These are phyloP conservation scores for Aspergillus sergii DNA, from an alignment of 2,329 filamentous ascomycete species.

Conservation along the genomic window DNA sequence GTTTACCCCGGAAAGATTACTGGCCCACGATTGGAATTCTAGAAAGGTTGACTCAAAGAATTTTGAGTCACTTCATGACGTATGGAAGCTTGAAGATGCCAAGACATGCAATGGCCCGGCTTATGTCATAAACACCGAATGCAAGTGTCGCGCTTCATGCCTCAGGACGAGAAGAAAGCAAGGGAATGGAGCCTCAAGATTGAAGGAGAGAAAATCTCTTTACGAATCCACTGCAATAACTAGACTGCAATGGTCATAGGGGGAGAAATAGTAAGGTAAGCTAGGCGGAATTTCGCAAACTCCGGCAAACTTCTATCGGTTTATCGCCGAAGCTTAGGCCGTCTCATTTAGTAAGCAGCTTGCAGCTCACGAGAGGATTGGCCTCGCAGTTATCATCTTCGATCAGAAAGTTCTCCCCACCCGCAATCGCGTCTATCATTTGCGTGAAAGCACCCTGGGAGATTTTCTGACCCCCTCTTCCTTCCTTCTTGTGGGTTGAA, in stretches of 20 bases:
- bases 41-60: not conserved
- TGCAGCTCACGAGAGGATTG: constrained; percentile 14
- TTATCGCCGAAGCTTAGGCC: constrained; percentile 7
- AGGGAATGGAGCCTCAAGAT: not conserved
- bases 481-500: constrained; percentile 18
- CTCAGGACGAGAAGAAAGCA: not conserved
- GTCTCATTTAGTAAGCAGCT: constrained; percentile 26
- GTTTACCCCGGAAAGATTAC: not conserved
- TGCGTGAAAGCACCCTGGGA: constrained; percentile 7
- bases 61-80: not conserved
- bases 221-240: not conserved
- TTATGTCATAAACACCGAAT: not conserved
- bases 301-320: not conserved
- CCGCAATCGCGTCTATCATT: constrained; percentile 15
- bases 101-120: not conserved
- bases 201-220: not conserved
- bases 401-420: constrained; percentile 11
- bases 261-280: not conserved
- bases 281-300: not conserved
- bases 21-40: not conserved
- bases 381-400: not conserved
- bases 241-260: not conserved
- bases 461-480: constrained; percentile 10
- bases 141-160: not conserved
- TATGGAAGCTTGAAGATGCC: not conserved